These are phyloP conservation scores for Cladophialophora exuberans DNA, from an alignment of 2,329 filamentous ascomycete genomes.

Conservation along the genomic window DNA sequence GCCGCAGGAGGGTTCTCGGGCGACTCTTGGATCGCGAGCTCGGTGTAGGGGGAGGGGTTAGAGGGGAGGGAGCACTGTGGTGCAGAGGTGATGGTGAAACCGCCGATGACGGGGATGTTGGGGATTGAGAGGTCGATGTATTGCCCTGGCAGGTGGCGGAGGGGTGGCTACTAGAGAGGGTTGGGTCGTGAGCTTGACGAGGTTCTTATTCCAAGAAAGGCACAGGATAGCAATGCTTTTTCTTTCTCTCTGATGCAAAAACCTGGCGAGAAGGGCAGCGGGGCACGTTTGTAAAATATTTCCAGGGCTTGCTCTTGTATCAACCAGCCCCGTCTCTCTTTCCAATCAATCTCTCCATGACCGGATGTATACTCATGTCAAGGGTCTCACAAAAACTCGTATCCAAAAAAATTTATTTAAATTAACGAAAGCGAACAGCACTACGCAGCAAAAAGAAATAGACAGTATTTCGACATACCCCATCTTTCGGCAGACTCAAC, in stretches of 20 bases:
- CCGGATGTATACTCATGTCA: no score
- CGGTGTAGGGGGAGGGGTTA: constrained; percentile 59
- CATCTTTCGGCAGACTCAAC: constrained; percentile 59
- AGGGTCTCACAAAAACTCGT: no score
- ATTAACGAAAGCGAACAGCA: no score
- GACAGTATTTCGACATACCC: no score
- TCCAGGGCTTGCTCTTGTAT: no score
- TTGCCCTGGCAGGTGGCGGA: constrained; percentile 77
- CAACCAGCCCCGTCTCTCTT: no score
- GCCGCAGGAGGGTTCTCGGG: constrained; percentile 71
- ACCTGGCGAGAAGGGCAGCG: no score
- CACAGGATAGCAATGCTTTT: neutral
- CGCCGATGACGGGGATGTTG: constrained; percentile 69
- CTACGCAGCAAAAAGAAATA: no score
- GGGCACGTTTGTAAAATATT: no score
- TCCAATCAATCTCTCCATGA: no score
- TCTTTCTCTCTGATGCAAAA: no score
- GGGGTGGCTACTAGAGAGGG: constrained; percentile 35
- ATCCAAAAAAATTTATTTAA: no score
- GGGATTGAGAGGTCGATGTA: constrained; percentile 86
- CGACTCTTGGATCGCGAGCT: constrained; percentile 77
- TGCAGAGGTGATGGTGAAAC: constrained; percentile 84
- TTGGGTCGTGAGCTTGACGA: constrained; percentile 16
- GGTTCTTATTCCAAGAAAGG: neutral
- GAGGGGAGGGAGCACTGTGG: constrained; percentile 50